Base-by-base conservation (phyloP, 192 early-diverging fungal species). In the Chytriomyces sp. region DNA sequence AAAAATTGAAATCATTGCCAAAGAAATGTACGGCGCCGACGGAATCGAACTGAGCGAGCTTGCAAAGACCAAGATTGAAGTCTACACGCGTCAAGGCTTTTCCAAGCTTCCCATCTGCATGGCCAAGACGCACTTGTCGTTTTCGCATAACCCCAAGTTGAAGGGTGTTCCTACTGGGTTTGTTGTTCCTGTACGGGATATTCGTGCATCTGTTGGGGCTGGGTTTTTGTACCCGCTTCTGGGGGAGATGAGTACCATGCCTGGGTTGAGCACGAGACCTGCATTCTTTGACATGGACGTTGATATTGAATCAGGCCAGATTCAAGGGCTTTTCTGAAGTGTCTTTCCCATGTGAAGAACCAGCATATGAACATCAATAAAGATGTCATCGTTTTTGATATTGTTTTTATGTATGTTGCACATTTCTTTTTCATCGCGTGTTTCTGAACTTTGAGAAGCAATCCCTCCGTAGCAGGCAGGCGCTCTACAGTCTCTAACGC, bases 191-290 rank as follows among this genome's bases (percentile, higher is more conserved):
- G 90, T 99, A 64, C 93, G 97, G 50, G 97, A 99, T 75, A 93
- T 99, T 72, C 91, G 96, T 44, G 95, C 95, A 13, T 94, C 92
- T 6, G 95, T 96, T 23, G 97, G 97, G 45, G 97, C 97, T 28
- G 97, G 97, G 24, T 99, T 99, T 86, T 80, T 99, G 35, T 99
- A 97, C 81, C 97, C 97, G 53, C 86, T 99, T 50, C 89, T 95
- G 26, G 97, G 97, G 49, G 90, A 92, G 59, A 98, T 99, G 96
- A 93, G 94, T 79, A 99, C 97, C 26, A 97, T 99, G 92, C 97
- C 97, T 10, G 97, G 97, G 45, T 87, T 98, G 57, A 94, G 95
- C 35, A 98, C 97, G 3, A 80, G 97, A 50, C 97, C 96, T 7
- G 95, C n/a, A n/a, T n/a, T n/a, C n/a, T n/a, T n/a, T n/a, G n/a